These are phyloP conservation scores for Umbelopsis sp. DNA, from an alignment of 192 early-diverging fungal species.

Conservation along the genomic window DNA sequence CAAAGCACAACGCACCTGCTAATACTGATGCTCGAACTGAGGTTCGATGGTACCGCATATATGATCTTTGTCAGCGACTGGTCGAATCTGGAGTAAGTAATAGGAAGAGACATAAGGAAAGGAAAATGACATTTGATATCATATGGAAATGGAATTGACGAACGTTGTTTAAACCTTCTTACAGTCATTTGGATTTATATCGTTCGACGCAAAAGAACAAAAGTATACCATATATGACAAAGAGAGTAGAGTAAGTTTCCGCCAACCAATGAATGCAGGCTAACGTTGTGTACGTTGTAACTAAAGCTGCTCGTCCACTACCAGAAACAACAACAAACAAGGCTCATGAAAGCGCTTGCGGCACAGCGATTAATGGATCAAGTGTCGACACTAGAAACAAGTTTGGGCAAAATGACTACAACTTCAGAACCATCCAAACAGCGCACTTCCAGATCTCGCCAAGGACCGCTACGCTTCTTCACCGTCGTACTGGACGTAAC, in stretches of 20 bases:
- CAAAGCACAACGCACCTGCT: background rate
- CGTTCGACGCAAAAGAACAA: conserved; percentile 34
- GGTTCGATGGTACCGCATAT: conserved; percentile 39
- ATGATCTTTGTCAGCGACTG: background rate
- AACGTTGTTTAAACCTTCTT: background rate
- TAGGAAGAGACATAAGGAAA: background rate
- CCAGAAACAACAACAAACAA: conserved; percentile 42
- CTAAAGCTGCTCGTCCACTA: background rate
- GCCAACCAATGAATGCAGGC: too few species aligned
- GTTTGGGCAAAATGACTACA: conserved; percentile 31
- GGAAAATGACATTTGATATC: background rate
- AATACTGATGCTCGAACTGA: conserved; percentile 24
- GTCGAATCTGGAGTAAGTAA: conserved; percentile 11
- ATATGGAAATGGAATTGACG: background rate
- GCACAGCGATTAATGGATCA: conserved; percentile 42
- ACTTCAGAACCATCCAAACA: background rate
- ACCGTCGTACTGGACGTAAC: conserved; percentile 50
- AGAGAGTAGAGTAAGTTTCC: conserved; percentile 39
- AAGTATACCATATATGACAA: conserved; percentile 43
- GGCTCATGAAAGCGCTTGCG: conserved; percentile 46
- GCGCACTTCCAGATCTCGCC: background rate
- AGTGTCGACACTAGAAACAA: conserved; percentile 42
- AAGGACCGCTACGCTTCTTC: conserved; percentile 16
- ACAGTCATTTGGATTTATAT: conserved; percentile 44
- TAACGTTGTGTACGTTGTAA: background rate